phyloP scores from a whole-genome alignment of 2,329 filamentous ascomycete species.

The Paraphoma chrysanthemicola region DNA sequence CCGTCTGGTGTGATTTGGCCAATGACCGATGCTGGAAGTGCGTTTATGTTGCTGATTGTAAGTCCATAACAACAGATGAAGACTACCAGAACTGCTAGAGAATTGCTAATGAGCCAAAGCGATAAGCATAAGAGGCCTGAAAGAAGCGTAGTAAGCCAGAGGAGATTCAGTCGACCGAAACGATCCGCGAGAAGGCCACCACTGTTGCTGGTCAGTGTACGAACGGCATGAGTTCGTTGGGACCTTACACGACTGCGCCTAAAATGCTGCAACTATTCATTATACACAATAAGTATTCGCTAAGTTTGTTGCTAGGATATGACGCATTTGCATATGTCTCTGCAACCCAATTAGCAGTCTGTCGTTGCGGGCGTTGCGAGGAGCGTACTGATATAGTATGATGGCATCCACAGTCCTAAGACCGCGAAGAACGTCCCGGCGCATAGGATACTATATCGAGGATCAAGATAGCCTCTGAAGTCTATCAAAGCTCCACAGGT shows the following conservation, averaged over 20 bases:
- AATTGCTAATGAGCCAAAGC: slow-evolving; percentile 60
- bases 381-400: slow-evolving; percentile 46
- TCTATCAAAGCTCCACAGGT: slow-evolving; percentile 38
- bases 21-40: slow-evolving; percentile 67
- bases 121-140: slow-evolving; percentile 57
- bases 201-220: slow-evolving; percentile 37
- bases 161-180: slow-evolving; percentile 61
- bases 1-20: slow-evolving; percentile 74
- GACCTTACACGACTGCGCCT: slow-evolving; percentile 58
- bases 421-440: slow-evolving; percentile 35
- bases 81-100: slow-evolving; percentile 65
- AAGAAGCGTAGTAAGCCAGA: slow-evolving; percentile 57
- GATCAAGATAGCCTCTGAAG: slow-evolving; percentile 41
- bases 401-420: slow-evolving; percentile 40
- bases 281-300: slow-evolving; percentile 55
- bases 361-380: too few relatives aligned
- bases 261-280: slow-evolving; percentile 62
- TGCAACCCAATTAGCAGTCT: slow-evolving; percentile 26
- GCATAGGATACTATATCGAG: slow-evolving; percentile 39
- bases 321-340: slow-evolving; percentile 67
- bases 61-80: slow-evolving; percentile 76
- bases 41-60: slow-evolving; percentile 70
- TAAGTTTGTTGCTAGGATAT: slow-evolving; percentile 55
- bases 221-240: slow-evolving; percentile 43
- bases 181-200: slow-evolving; percentile 61